These are phyloP conservation scores for Astragalus membranaceus DNA, from an alignment of 306 rosid species.

Conservation along the genomic window DNA sequence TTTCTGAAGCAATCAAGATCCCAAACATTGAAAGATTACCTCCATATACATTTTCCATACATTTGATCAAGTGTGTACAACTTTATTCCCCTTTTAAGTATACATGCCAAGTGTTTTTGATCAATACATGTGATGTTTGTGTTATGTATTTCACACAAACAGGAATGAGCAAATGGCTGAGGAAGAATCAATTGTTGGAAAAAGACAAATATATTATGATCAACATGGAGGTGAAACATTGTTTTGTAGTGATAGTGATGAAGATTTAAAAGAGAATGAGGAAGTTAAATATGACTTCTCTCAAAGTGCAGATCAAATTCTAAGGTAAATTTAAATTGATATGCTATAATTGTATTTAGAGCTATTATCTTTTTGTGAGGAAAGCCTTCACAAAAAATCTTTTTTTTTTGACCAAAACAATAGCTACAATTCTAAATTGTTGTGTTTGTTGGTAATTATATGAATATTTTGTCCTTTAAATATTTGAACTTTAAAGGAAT, in stretches of 20 bases:
- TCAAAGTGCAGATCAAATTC: constrained; percentile 56
- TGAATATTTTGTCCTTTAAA: background rate
- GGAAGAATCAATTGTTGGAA: constrained; percentile 69
- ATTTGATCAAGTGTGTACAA: constrained; percentile 49
- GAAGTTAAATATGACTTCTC: constrained; percentile 63
- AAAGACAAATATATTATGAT: constrained; percentile 61
- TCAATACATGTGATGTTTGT: constrained; percentile 12
- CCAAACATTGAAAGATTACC: constrained; percentile 51
- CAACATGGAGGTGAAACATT: constrained; percentile 53
- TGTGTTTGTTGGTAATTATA: background rate
- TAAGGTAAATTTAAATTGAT: constrained; percentile 44
- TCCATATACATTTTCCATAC: constrained; percentile 62
- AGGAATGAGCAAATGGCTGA: constrained; percentile 84
- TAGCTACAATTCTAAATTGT: no score
- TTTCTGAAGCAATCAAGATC: constrained; percentile 31
- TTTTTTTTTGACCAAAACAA: no score
- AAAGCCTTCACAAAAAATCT: no score
- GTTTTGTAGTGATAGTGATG: constrained; percentile 68
- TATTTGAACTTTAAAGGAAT: no score
- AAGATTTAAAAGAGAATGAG: constrained; percentile 39
- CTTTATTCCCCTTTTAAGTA: background rate
- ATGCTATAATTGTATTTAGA: constrained; percentile 7
- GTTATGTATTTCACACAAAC: constrained; percentile 29
- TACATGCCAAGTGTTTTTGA: background rate
- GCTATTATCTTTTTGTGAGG: background rate